Percentiles rank a stretch among this genome's conserved stretches.
phyloP scores from a whole-genome alignment of 257 asterid species.

The Solanum dulcamara region DNA sequence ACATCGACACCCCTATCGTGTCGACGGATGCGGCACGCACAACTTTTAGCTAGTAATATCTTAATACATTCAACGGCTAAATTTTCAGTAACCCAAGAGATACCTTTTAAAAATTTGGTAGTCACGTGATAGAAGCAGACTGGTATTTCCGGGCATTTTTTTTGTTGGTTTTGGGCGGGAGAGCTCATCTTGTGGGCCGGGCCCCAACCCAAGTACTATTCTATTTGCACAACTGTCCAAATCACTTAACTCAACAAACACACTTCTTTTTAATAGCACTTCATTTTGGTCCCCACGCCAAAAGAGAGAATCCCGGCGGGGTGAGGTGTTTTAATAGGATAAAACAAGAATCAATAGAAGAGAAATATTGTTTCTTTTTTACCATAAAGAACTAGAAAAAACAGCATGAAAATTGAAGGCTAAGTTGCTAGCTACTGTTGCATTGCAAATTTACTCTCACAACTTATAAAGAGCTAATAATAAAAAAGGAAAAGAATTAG shows the following conservation, averaged over 20 bases:
- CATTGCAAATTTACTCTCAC: background rate
- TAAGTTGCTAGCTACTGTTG: background rate
- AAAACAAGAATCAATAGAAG: background rate
- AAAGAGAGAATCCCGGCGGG: conserved; percentile 5
- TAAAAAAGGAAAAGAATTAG: background rate
- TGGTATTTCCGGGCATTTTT: background rate
- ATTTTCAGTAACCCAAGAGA: conserved; percentile 16
- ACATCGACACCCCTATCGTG: too few relatives aligned
- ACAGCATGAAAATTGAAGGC: background rate
- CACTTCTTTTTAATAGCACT: background rate
- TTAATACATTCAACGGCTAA: conserved; percentile 20
- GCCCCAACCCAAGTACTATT: background rate
- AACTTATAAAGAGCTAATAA: background rate
- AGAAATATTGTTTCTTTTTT: background rate
- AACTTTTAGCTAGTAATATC: background rate
- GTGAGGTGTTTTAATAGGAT: background rate
- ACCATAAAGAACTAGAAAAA: background rate
- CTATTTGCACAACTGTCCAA: conserved; percentile 3
- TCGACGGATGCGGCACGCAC: too few relatives aligned
- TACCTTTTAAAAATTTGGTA: background rate
- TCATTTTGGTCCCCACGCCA: conserved; percentile 4
- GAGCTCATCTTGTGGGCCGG: background rate
- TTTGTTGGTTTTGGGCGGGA: conserved; percentile 14
- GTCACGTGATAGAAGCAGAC: conserved; percentile 15
- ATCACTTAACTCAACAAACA: conserved; percentile 10